phyloP scores from a whole-genome alignment of 2,329 filamentous ascomycete genomes.

The Nectriaceae sp. region DNA sequence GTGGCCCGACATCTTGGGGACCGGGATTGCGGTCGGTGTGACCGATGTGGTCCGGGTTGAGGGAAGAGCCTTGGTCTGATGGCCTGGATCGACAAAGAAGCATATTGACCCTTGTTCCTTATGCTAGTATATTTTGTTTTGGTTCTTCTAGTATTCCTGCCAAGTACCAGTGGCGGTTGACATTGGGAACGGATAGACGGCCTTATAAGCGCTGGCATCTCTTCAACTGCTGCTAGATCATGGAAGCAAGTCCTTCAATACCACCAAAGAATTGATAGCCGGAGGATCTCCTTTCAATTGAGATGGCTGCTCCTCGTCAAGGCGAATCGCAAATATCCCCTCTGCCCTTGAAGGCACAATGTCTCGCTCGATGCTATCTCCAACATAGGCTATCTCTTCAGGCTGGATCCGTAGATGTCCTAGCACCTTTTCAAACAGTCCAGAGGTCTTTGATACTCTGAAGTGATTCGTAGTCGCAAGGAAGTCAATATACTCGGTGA shows the following conservation, averaged over 20 bases:
- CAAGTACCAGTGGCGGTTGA: too few species aligned
- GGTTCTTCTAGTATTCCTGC: too few species aligned
- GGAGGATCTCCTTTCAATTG: conserved; percentile 14
- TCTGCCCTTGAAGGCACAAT: conserved; percentile 28
- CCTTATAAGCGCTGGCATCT: too few species aligned
- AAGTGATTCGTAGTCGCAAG: conserved; percentile 35
- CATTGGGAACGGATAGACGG: too few species aligned
- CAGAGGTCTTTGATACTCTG: conserved; percentile 26
- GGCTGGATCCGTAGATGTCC: conserved; percentile 24
- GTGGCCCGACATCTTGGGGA: too few species aligned
- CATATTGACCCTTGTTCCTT: too few species aligned
- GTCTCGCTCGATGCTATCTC: conserved; percentile 32
- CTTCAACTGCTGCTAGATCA: conserved; percentile 6
- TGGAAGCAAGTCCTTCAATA: conserved; percentile 9
- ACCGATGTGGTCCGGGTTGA: too few species aligned
- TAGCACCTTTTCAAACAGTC: conserved; percentile 30
- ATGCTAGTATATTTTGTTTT: too few species aligned
- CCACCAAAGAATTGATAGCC: conserved; percentile 16
- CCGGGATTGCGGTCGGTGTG: too few species aligned
- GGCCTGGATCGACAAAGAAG: too few species aligned
- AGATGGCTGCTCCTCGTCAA: conserved; percentile 24
- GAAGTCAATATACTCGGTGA: conserved; percentile 30
- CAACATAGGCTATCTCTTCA: conserved; percentile 31
- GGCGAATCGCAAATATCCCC: conserved; percentile 31
- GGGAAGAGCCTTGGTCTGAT: too few species aligned